Conservation (phyloP, 768 basidiomycete genomes). For the Cyclocybe aegerita region DNA sequence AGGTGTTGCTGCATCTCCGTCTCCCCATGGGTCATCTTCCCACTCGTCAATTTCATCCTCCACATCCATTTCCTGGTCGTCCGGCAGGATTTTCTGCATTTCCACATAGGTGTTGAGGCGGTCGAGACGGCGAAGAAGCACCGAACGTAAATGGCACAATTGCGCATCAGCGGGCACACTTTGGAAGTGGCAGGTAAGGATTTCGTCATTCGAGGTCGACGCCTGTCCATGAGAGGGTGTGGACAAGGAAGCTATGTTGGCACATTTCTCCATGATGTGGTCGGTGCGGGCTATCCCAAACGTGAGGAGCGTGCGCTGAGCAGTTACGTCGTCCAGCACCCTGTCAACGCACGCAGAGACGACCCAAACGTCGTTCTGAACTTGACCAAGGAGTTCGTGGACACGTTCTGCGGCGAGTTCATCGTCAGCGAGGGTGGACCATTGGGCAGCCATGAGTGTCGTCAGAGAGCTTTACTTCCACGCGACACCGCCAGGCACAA, state of each 20-base stretch:
- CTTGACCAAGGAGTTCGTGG: slow-evolving; percentile 42
- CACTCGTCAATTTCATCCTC: slow-evolving; percentile 64
- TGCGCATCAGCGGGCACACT: slow-evolving; percentile 59
- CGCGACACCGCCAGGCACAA: too few species aligned
- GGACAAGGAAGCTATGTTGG: slow-evolving; percentile 28
- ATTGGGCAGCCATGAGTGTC: slow-evolving; percentile 43
- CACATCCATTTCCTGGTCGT: slow-evolving; percentile 30
- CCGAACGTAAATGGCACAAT: slow-evolving; percentile 60
- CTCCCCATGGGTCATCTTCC: slow-evolving; percentile 81
- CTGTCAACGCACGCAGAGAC: slow-evolving; percentile 73
- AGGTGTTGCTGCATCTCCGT: slow-evolving; percentile 28
- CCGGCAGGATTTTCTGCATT: slow-evolving; percentile 45
- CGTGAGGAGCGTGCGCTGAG: slow-evolving; percentile 59
- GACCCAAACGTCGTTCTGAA: slow-evolving; percentile 76
- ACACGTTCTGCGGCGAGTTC: slow-evolving; percentile 55
- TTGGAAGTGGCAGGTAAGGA: slow-evolving; percentile 55
- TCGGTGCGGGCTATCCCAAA: slow-evolving; percentile 64
- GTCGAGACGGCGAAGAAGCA: slow-evolving; percentile 71
- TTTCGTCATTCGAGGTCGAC: slow-evolving; percentile 13
- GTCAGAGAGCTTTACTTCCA: slow-evolving; percentile 4
- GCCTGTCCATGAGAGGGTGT: slow-evolving; percentile 7
- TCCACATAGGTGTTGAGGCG: slow-evolving; percentile 71
- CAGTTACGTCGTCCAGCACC: slow-evolving; percentile 51
- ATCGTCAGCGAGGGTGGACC: slow-evolving; percentile 56
- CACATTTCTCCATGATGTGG: slow-evolving; percentile 45